Evolutionary conservation across 352 stramenopile genomes (phyloP), one percentile per base, ranked within the genome.

Genomic region (Phytophthora pinifolia): DNA sequence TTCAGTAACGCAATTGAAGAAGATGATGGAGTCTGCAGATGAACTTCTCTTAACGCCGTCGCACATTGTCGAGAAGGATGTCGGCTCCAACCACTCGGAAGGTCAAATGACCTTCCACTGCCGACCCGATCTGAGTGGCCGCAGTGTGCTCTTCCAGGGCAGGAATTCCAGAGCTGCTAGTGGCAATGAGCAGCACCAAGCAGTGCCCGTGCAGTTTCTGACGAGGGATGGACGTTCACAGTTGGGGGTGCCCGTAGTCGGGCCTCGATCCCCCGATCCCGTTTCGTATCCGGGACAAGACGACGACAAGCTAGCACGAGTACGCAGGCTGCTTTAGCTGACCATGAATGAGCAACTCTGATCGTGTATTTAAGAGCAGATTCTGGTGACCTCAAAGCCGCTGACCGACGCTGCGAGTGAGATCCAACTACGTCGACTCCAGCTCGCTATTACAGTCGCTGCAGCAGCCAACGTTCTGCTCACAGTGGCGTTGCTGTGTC

Each of bases 151-250:
- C 39, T 81, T 81, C 54, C 62, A 79, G 14, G 47, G 53, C 38
- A 53, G 46, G n/a, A 59, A 50, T 36, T 37, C 34, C 8, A 60
- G 22, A 10, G 20, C 34, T 10, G 39, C 17, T 13, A 54, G 27
- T 12, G 9, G 12, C 1, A 38, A 9, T 25, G 31, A 37, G 33
- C 27, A 49, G 17, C 39, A 38, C 1, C 59, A 51, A 57, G 9
- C 44, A 34, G 36, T 39, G 15, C 79, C 79, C 8, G 76, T 79
- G 8, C 79, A 89, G 43, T 49, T 89, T 29, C 22, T 89, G 27
- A 63, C 59, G 2, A 48, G 79, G 36, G 70, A 84, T 38, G 74
- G 79, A 1, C 57, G 65, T 10, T 65, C 64, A 1, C 64, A 76
- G 13, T 64, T 89, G 22, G 79, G 79, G 0, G 43, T 85, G 15